phyloP scores from a whole-genome alignment of 73 alveolate species.

The Stentor coeruleus region DNA sequence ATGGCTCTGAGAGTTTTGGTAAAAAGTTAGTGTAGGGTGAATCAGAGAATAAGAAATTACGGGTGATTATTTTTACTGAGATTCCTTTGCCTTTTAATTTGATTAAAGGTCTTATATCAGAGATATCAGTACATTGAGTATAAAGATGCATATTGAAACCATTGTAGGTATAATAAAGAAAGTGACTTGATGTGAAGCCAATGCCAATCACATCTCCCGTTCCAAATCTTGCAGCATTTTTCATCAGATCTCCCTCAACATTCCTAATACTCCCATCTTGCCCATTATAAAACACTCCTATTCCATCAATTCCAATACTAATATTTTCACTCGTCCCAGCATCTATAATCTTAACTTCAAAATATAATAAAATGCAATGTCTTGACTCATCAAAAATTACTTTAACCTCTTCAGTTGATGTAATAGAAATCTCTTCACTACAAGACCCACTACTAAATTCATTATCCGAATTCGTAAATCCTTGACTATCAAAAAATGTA shows the following conservation, averaged over 20 bases:
- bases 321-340: constrained; percentile 20
- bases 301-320: neutral
- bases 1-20: neutral
- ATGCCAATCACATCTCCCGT: constrained; percentile 9
- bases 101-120: neutral
- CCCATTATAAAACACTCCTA: neutral
- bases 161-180: constrained; percentile 4
- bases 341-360: neutral
- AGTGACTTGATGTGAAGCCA: neutral
- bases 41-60: neutral
- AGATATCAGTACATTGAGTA: neutral
- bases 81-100: constrained; percentile 13
- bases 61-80: neutral
- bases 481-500: neutral
- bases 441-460: neutral
- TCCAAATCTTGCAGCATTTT: neutral
- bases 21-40: too few relatives aligned
- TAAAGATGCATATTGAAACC: constrained; percentile 11
- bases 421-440: neutral
- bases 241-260: neutral
- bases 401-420: neutral
- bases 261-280: neutral
- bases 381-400: neutral
- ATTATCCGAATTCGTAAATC: neutral
- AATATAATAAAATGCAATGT: neutral